Percentiles rank a stretch among this genome's conserved stretches.
Evolutionary conservation across 345 rosid species (phyloP).

Genomic region (Salix arbutifolia): DNA sequence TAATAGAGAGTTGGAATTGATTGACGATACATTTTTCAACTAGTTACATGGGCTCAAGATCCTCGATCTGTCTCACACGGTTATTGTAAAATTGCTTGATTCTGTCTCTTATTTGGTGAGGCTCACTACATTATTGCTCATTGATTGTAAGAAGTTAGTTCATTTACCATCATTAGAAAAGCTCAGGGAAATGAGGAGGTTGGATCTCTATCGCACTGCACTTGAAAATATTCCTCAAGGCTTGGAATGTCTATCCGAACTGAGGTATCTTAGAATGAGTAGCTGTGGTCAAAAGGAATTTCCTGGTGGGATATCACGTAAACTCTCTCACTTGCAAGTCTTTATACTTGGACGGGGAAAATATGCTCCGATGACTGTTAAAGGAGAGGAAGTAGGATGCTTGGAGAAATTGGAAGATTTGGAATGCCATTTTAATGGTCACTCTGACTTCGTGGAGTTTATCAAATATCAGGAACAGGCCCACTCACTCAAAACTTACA

Average conservation of each 20-base stretch:
- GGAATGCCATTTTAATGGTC: background rate
- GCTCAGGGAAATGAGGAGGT: conserved; percentile 1
- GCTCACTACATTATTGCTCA: conserved; percentile 13
- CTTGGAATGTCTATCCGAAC: conserved; percentile 15
- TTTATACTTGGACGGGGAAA: background rate
- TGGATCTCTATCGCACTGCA: background rate
- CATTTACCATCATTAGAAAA: conserved; percentile 19
- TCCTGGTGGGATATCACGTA: background rate
- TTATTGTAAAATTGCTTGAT: background rate
- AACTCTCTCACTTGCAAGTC: background rate
- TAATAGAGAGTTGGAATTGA: too few relatives aligned
- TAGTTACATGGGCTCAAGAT: background rate
- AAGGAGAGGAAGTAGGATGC: conserved; percentile 5
- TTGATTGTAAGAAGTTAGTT: background rate
- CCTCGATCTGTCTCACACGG: background rate
- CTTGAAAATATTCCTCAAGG: conserved; percentile 15
- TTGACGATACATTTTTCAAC: background rate
- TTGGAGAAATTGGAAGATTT: conserved; percentile 1
- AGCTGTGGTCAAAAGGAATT: background rate
- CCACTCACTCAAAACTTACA: too few relatives aligned
- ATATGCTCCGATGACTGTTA: background rate
- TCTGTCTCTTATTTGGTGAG: conserved; percentile 7
- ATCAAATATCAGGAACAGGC: background rate
- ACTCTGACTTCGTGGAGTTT: background rate
- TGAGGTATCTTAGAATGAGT: conserved; percentile 11